Evolutionary conservation across 768 basidiomycete species (phyloP).

Genomic region (Cubamyces lactineus): DNA sequence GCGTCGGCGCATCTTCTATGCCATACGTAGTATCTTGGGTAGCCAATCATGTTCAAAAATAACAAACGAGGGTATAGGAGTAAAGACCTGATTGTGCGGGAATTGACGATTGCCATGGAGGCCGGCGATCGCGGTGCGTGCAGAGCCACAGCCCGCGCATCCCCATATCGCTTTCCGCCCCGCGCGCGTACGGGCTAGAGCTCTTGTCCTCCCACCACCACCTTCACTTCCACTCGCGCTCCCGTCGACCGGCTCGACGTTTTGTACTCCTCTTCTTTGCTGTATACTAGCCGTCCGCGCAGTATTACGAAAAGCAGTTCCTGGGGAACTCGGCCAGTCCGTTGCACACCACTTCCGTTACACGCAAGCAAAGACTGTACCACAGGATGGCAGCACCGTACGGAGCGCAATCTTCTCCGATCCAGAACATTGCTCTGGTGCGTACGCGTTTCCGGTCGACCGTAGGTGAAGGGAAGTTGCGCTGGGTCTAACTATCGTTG

Average conservation of each 20-base stretch:
- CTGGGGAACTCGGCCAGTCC: conserved; percentile 13
- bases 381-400: conserved; percentile 22
- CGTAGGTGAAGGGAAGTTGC: too few relatives aligned
- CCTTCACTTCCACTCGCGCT: conserved; percentile 18
- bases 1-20: neutral
- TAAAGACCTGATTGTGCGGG: neutral
- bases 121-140: conserved; percentile 12
- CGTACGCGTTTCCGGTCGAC: neutral
- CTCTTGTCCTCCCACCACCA: conserved; percentile 12
- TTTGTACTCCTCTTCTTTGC: conserved; percentile 17
- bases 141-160: conserved; percentile 16
- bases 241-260: conserved; percentile 36
- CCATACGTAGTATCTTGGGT: neutral
- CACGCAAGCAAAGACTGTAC: conserved; percentile 1
- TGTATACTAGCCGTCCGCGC: conserved; percentile 27
- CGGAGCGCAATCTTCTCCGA: conserved; percentile 11
- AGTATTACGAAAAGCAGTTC: conserved; percentile 13
- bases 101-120: conserved; percentile 18
- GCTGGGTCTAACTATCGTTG: neutral
- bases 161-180: conserved; percentile 10
- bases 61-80: conserved; percentile 12
- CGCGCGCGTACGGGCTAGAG: conserved; percentile 9
- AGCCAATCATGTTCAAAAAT: neutral
- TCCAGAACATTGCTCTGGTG: conserved; percentile 22
- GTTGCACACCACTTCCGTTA: neutral